Percentiles rank a stretch among this genome's conserved stretches.
Conservation (phyloP, 2,329 filamentous ascomycete genomes). For the Aspergillaceae sp. region DNA sequence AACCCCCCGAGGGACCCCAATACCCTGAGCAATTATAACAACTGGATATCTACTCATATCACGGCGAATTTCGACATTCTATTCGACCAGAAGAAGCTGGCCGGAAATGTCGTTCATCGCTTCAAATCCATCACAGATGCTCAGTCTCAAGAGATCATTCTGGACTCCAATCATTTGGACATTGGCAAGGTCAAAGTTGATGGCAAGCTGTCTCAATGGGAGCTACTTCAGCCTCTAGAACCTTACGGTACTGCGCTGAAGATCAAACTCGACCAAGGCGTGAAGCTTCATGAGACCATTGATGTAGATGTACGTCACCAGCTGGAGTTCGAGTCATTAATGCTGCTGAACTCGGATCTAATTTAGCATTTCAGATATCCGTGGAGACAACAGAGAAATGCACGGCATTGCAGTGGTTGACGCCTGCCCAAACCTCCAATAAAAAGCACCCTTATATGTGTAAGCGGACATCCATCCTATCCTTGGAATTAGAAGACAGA, state of each 20-base stretch:
- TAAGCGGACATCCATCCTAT: conserved; percentile 17
- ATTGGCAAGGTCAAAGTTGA: conserved; percentile 64
- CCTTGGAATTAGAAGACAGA: neutral
- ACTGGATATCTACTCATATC: conserved; percentile 77
- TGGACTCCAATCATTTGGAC: conserved; percentile 80
- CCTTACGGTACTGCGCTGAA: conserved; percentile 53
- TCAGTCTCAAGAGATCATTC: conserved; percentile 65
- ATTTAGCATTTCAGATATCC: conserved; percentile 44
- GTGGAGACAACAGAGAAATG: conserved; percentile 78
- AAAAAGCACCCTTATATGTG: conserved; percentile 94
- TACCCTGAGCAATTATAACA: conserved; percentile 84
- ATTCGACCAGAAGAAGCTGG: conserved; percentile 69
- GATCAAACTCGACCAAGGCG: conserved; percentile 40
- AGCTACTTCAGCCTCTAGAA: conserved; percentile 58
- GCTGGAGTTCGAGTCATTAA: neutral
- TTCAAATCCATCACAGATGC: conserved; percentile 69
- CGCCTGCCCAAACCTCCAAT: conserved; percentile 86
- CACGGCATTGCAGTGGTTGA: conserved; percentile 92
- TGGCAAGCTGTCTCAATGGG: conserved; percentile 57
- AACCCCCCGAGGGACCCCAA: conserved; percentile 65
- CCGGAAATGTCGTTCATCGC: conserved; percentile 66
- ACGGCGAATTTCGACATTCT: conserved; percentile 73
- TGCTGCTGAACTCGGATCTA: neutral
- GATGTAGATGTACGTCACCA: conserved; percentile 38
- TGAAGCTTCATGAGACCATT: conserved; percentile 40